These are phyloP conservation scores for Durio zibethinus DNA, from an alignment of 345 rosid genomes.

Conservation along the genomic window DNA sequence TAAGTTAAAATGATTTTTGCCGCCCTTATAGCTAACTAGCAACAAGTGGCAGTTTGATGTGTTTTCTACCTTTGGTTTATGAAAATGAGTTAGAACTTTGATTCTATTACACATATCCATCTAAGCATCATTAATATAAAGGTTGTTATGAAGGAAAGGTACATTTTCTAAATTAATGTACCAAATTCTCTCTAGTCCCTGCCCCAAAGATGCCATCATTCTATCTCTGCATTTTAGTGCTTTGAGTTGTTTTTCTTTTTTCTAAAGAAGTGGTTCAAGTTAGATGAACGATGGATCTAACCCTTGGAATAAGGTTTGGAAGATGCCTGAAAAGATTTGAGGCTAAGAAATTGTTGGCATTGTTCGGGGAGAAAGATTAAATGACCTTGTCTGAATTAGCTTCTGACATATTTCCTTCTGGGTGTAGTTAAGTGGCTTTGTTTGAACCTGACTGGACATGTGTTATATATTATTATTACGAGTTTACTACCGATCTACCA, in stretches of 20 bases:
- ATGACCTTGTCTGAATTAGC: background rate
- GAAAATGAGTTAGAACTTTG: background rate
- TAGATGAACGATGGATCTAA: background rate
- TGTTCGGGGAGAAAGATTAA: background rate
- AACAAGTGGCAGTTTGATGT: background rate
- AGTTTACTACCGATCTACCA: background rate
- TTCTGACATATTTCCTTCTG: background rate
- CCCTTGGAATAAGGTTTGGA: background rate
- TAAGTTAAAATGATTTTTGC: conserved; percentile 32
- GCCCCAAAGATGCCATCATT: background rate
- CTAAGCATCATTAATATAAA: background rate
- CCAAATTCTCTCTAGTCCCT: background rate
- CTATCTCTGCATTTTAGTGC: background rate
- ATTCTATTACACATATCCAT: background rate
- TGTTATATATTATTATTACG: background rate
- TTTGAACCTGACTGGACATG: background rate
- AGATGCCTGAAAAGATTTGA: no score
- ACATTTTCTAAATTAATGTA: background rate
- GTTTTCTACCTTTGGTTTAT: background rate
- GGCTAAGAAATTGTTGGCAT: background rate
- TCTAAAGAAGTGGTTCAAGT: background rate
- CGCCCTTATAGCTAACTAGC: background rate
- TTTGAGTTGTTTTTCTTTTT: background rate
- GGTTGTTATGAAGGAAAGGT: background rate
- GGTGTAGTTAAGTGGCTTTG: background rate